Evolutionary conservation across 2,329 filamentous ascomycete genomes (phyloP), one percentile per base, ranked within the genome.

Genomic region (Orbilia quercus): DNA sequence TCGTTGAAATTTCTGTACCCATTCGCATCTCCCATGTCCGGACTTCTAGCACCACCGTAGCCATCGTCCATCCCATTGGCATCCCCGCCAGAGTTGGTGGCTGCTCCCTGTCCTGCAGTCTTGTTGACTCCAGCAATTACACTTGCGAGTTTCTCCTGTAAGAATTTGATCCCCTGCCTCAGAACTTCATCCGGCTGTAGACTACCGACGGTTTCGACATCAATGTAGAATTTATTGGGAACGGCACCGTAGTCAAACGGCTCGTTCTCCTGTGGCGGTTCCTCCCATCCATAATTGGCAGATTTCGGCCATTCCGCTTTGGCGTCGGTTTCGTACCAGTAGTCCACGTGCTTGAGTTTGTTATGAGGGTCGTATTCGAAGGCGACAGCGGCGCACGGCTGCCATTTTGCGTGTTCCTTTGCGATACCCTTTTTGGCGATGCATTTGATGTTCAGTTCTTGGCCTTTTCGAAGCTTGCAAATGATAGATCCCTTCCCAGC

Each of bases 301-400:
- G 87, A 91, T 82, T 89, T 90, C 77, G 92, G 92, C 93, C 93
- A 97, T 84, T 97, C 94, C 78, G 88, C 86, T 70, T 87, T 85
- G 0, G 91, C 82, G 81, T 96, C 90, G 77, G 89, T 87, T 84
- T 99, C 95, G 80, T 92, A 97, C 95, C 95, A 99, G 81, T 96
- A 88, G 79, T 96, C 91, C 64, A 95, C 85, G 82, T 99, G 95
- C 76, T 89, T 87, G 76, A 99, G 84, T 82, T 96, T 97, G 83
- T 99, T 99, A 81, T 96, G 91, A 73, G 95, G 95, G 80, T 99
- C 95, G 81, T 99, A 99, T 82, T 99, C 95, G 80, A 99, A 99
- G 22, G 92, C 93, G 42, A 99, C 89, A 2, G 95, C 95, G 42
- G 92, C 87, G 36, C 91, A 94, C 1, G 95, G 93, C 78, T 92